Conservation (phyloP, 768 basidiomycete genomes). For the Amanita phalloides region DNA sequence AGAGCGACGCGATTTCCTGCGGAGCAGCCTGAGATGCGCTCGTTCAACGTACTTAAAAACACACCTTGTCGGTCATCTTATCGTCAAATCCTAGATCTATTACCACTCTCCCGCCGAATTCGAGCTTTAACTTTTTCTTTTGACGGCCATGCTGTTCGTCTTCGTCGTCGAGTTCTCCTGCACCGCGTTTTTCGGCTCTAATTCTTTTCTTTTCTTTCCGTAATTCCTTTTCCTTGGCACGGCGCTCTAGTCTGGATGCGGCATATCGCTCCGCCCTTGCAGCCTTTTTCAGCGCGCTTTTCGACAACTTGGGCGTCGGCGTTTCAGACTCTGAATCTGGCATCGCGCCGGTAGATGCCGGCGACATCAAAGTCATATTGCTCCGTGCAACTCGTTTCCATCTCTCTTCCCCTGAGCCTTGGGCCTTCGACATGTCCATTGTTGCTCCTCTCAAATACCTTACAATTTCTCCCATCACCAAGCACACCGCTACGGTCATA, state of each 20-base stretch:
- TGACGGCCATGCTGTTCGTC: constrained; percentile 27
- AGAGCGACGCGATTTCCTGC: constrained; percentile 86
- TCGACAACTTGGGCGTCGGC: constrained; percentile 37
- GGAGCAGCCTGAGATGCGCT: too few species aligned
- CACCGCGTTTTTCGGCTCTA: constrained; percentile 48
- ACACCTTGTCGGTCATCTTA: constrained; percentile 86
- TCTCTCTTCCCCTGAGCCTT: constrained; percentile 10
- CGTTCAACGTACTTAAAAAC: constrained; percentile 12
- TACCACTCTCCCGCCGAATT: constrained; percentile 57
- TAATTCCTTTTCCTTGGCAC: constrained; percentile 67
- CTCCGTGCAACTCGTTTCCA: constrained; percentile 3
- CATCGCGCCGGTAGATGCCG: constrained; percentile 35
- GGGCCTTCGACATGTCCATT: constrained; percentile 8
- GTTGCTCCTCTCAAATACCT: constrained; percentile 33
- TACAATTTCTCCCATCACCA: constrained; percentile 39
- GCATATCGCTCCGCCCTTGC: constrained; percentile 60
- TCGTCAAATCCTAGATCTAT: constrained; percentile 91
- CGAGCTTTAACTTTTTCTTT: constrained; percentile 28
- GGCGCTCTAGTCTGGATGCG: constrained; percentile 60
- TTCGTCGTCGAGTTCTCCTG: constrained; percentile 47
- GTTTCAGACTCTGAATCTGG: background rate
- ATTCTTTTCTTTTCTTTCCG: constrained; percentile 65
- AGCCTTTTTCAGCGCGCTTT: constrained; percentile 69
- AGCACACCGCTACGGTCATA: constrained; percentile 81
- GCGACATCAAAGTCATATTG: constrained; percentile 8